Evolutionary conservation across 495 filamentous ascomycete species (phyloP).

Genomic region (Parmelia sp.): DNA sequence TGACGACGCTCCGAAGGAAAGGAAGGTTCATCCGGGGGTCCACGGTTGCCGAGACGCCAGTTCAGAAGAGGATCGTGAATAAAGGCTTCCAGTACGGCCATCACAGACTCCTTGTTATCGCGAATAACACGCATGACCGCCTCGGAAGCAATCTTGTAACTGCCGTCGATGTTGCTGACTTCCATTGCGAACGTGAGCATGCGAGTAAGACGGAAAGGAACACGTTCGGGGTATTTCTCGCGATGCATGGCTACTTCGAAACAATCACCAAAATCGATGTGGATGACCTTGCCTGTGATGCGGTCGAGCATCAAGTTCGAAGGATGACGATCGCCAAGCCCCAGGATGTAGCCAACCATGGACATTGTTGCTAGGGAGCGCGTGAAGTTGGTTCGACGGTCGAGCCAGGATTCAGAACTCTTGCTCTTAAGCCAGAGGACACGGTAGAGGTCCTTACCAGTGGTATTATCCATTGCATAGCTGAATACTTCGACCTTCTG

Average conservation of each 20-base stretch:
- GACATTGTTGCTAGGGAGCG: slow-evolving; percentile 97
- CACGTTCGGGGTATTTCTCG: slow-evolving; percentile 96
- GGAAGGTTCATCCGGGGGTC: slow-evolving; percentile 70
- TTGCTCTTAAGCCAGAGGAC: slow-evolving; percentile 98
- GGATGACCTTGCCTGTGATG: slow-evolving; percentile 89
- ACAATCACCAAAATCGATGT: slow-evolving; percentile 98
- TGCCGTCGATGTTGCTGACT: slow-evolving; percentile 97
- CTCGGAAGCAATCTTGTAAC: slow-evolving; percentile 94
- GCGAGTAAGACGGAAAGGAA: slow-evolving; percentile 92
- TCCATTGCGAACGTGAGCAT: slow-evolving; percentile 99
- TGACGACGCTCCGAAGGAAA: slow-evolving; percentile 74
- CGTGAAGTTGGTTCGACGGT: slow-evolving; percentile 94
- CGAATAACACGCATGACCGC: slow-evolving; percentile 96
- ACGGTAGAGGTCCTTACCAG: slow-evolving; percentile 94
- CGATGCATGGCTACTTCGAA: slow-evolving; percentile 99
- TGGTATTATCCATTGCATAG: slow-evolving; percentile 97
- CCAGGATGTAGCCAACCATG: slow-evolving; percentile 99
- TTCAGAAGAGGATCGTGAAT: slow-evolving; percentile 97
- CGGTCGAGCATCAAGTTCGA: slow-evolving; percentile 96
- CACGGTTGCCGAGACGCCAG: slow-evolving; percentile 85
- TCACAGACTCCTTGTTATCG: slow-evolving; percentile 95
- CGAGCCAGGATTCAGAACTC: slow-evolving; percentile 95
- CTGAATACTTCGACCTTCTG: slow-evolving; percentile 99
- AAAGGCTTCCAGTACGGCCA: slow-evolving; percentile 98
- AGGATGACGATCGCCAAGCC: slow-evolving; percentile 91